Percentiles rank a stretch among this genome's conserved stretches.
Evolutionary conservation across 2,329 filamentous ascomycete genomes (phyloP).

Genomic region (Diaporthe sp.): DNA sequence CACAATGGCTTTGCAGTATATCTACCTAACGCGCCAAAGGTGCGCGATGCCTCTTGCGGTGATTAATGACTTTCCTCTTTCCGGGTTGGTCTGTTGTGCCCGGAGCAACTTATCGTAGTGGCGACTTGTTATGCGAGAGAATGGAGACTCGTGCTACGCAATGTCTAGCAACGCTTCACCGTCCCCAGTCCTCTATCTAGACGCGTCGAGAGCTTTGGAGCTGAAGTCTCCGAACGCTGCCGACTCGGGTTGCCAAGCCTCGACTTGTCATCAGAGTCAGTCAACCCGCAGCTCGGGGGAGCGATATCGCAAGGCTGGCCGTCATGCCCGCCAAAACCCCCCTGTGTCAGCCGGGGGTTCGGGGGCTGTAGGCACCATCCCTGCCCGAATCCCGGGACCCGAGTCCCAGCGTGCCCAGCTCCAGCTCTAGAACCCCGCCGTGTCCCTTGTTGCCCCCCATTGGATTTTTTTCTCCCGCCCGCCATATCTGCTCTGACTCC

Average conservation of each 20-base stretch:
- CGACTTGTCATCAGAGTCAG: conserved; percentile 8
- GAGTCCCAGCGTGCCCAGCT: conserved; percentile 17
- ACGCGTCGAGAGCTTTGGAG: neutral
- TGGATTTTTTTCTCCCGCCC: conserved; percentile 34
- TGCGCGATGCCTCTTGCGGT: neutral
- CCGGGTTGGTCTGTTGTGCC: neutral
- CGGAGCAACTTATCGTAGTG: neutral
- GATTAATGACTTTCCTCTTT: conserved; percentile 2
- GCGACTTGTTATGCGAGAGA: neutral
- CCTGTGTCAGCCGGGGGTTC: conserved; percentile 25
- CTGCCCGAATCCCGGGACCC: conserved; percentile 27
- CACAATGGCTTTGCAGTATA: conserved; percentile 1
- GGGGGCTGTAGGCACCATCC: conserved; percentile 19
- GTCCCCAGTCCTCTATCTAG: neutral
- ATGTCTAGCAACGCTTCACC: neutral
- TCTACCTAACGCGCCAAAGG: neutral
- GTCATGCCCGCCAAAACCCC: conserved; percentile 11
- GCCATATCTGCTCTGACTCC: conserved; percentile 20
- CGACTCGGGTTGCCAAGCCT: conserved; percentile 3
- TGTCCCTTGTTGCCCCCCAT: conserved; percentile 6
- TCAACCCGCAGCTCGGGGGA: neutral
- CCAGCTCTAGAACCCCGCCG: conserved; percentile 30
- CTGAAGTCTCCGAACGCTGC: neutral
- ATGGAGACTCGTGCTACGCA: neutral
- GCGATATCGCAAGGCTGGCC: conserved; percentile 18